Evolutionary conservation across 805 yeast species (phyloP).

Genomic region (Lipomyces chichibuensis): DNA sequence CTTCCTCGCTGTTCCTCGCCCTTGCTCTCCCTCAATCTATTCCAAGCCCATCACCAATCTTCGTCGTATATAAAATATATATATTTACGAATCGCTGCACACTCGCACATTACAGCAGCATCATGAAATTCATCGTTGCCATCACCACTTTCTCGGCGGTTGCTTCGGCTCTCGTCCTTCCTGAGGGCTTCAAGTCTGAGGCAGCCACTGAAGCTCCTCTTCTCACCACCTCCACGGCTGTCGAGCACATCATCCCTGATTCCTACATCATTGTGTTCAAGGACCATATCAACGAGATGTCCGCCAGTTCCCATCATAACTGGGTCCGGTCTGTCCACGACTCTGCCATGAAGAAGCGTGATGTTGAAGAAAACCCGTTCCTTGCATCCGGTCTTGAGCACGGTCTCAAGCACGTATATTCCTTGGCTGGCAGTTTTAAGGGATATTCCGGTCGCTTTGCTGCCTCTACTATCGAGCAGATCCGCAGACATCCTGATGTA

Average conservation of each 20-base stretch:
- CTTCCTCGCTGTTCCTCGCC: conserved; percentile 2
- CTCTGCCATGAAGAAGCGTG: conserved; percentile 47
- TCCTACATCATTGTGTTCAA: conserved; percentile 87
- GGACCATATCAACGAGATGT: conserved; percentile 57
- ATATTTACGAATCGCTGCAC: not conserved
- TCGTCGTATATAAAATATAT: not conserved
- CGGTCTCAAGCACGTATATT: conserved; percentile 64
- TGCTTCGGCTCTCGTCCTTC: conserved; percentile 33
- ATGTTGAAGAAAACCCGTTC: conserved; percentile 42
- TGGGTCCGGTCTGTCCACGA: conserved; percentile 48
- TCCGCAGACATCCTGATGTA: conserved; percentile 57
- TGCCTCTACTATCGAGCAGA: conserved; percentile 69
- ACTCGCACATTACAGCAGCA: not conserved
- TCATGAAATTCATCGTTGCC: conserved; percentile 33
- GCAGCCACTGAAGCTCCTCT: conserved; percentile 47
- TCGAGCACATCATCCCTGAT: conserved; percentile 51
- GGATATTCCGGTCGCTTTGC: conserved; percentile 90
- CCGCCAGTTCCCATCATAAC: conserved; percentile 65
- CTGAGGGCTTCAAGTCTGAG: conserved; percentile 23
- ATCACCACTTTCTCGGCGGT: conserved; percentile 28
- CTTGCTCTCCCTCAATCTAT: not conserved
- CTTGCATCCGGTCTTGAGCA: conserved; percentile 47
- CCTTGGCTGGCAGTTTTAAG: conserved; percentile 56
- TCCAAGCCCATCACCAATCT: not conserved
- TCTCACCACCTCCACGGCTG: conserved; percentile 50